These are phyloP conservation scores for Coemansia sp. DNA, from an alignment of 192 early-diverging fungal genomes.

Conservation along the genomic window DNA sequence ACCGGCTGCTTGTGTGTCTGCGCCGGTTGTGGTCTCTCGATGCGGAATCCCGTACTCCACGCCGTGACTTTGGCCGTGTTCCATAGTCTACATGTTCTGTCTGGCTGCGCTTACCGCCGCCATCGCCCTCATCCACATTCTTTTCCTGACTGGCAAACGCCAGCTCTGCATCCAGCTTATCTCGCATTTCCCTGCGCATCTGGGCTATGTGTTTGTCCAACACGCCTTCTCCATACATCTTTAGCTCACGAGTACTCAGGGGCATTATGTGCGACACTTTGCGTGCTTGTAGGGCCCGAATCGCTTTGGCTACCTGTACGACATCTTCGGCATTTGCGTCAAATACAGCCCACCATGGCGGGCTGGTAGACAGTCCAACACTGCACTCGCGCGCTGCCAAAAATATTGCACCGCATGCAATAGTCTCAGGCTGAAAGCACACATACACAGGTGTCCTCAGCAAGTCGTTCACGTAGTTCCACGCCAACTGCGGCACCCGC, in stretches of 20 bases:
- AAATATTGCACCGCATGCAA: conserved; percentile 86
- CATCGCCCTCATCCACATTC: neutral
- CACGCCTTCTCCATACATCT: conserved; percentile 21
- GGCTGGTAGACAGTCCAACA: conserved; percentile 66
- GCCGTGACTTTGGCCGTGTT: conserved; percentile 1
- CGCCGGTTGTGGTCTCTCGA: neutral
- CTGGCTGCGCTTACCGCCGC: neutral
- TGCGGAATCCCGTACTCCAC: neutral
- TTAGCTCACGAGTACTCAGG: conserved; percentile 58
- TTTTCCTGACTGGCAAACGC: neutral
- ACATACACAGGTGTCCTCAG: conserved; percentile 48
- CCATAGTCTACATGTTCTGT: neutral
- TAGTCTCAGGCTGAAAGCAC: conserved; percentile 57
- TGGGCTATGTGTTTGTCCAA: conserved; percentile 17
- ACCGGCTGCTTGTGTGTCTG: conserved; percentile 1
- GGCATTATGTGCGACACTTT: conserved; percentile 57
- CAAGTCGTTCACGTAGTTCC: conserved; percentile 95
- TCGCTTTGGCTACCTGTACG: conserved; percentile 59
- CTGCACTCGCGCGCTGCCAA: conserved; percentile 68
- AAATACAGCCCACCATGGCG: conserved; percentile 88
- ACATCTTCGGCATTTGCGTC: conserved; percentile 72
- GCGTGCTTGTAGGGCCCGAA: conserved; percentile 61
- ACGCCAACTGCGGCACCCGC: conserved; percentile 78
- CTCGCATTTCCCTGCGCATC: conserved; percentile 8
- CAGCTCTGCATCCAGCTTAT: neutral